Conservation (phyloP, 2,329 filamentous ascomycete genomes). For the Fusarium sacchari region DNA sequence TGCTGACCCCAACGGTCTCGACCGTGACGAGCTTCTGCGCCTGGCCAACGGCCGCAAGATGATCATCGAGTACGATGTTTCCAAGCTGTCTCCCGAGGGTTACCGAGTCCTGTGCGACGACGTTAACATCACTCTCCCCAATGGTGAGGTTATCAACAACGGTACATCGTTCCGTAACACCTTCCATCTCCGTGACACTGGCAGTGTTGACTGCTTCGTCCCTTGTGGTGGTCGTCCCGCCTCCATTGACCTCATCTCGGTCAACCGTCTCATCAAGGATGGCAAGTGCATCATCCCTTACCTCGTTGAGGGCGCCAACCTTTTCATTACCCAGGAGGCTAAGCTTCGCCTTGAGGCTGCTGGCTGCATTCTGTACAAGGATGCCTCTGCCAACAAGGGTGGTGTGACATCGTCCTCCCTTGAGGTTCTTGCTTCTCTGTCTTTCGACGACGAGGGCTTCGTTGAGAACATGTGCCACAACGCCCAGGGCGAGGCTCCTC, state of each 20-base stretch:
- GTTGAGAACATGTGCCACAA: conserved; percentile 94
- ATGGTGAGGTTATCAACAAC: conserved; percentile 86
- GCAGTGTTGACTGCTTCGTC: conserved; percentile 87
- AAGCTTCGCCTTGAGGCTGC: conserved; percentile 94
- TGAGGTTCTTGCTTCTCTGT: conserved; percentile 92
- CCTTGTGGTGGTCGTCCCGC: conserved; percentile 96
- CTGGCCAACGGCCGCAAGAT: conserved; percentile 88
- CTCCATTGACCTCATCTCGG: conserved; percentile 91
- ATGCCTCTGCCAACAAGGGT: conserved; percentile 98
- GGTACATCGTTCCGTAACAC: conserved; percentile 97
- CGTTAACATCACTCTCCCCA: conserved; percentile 85
- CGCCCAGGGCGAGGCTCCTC: conserved; percentile 74
- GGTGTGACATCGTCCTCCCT: conserved; percentile 97
- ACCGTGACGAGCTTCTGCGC: conserved; percentile 83
- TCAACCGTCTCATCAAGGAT: conserved; percentile 87
- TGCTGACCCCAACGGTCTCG: conserved; percentile 88
- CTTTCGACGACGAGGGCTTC: conserved; percentile 91
- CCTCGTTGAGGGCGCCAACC: conserved; percentile 96
- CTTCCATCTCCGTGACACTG: conserved; percentile 85
- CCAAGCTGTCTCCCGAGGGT: conserved; percentile 86
- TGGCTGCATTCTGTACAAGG: conserved; percentile 96
- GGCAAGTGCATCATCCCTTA: conserved; percentile 90
- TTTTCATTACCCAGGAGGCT: conserved; percentile 98
- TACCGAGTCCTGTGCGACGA: conserved; percentile 95
- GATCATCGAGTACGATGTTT: conserved; percentile 86